phyloP scores from a whole-genome alignment of 2,329 filamentous ascomycete genomes.

The Microthyrium microscopicum region DNA sequence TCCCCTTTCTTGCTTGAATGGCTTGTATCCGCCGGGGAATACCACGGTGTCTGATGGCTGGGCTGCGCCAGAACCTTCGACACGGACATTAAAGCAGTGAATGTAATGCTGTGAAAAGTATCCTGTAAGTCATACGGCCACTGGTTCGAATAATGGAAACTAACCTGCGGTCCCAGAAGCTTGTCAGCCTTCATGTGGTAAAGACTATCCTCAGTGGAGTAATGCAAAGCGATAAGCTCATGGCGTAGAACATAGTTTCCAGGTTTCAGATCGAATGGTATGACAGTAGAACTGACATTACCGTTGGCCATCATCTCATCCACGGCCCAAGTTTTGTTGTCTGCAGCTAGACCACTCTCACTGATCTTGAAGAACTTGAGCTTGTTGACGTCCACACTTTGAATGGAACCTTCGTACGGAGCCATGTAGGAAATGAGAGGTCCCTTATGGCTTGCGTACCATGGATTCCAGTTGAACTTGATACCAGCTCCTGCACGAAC shows the following conservation, averaged over 20 bases:
- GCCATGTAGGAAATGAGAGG: constrained; percentile 7
- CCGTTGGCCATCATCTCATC: constrained; percentile 26
- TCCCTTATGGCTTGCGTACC: constrained; percentile 4
- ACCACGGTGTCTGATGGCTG: constrained; percentile 16
- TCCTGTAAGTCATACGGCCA: background rate
- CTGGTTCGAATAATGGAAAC: too few species aligned
- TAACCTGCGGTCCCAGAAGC: constrained; percentile 3
- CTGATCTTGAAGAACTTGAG: constrained; percentile 7
- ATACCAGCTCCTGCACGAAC: constrained; percentile 1
- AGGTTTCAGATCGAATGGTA: constrained; percentile 25
- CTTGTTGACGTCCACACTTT: constrained; percentile 4
- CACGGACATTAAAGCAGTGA: constrained; percentile 34
- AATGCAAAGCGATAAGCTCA: constrained; percentile 35
- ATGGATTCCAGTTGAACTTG: constrained; percentile 4
- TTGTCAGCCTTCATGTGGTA: constrained; percentile 6
- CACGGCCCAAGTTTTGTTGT: constrained; percentile 17
- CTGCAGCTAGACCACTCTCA: constrained; percentile 1
- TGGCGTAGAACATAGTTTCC: constrained; percentile 39
- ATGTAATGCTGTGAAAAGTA: constrained; percentile 31
- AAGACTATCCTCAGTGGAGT: constrained; percentile 14
- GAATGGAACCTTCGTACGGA: background rate
- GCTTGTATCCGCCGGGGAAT: constrained; percentile 25
- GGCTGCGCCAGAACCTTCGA: constrained; percentile 25
- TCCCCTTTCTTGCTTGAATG: constrained; percentile 22
- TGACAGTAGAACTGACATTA: constrained; percentile 27